Conservation (phyloP, 345 rosid genomes). For the Boechera divaricarpa region DNA sequence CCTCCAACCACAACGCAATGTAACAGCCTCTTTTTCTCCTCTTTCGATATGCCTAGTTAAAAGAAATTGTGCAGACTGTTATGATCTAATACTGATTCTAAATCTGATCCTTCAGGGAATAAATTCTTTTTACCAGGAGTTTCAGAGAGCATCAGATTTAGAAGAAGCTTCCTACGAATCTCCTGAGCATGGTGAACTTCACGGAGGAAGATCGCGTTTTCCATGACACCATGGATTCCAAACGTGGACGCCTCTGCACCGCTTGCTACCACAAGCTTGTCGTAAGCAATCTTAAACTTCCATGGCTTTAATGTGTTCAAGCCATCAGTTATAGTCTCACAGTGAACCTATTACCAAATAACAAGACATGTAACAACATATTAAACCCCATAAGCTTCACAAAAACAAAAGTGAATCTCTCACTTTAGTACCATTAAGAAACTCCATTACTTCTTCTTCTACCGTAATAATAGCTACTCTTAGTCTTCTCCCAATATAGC, state of each 20-base stretch:
- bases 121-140: slow-evolving; percentile 59
- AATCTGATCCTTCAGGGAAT: not conserved
- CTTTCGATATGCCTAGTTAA: slow-evolving; percentile 65
- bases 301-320: slow-evolving; percentile 57
- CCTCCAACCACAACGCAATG: slow-evolving; percentile 99
- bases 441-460: slow-evolving; percentile 10
- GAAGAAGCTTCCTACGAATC: slow-evolving; percentile 83
- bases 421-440: not conserved
- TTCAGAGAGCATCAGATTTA: slow-evolving; percentile 96
- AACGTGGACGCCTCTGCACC: slow-evolving; percentile 91
- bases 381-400: slow-evolving; percentile 7
- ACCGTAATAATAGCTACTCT: not conserved
- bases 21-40: slow-evolving; percentile 79
- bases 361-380: slow-evolving; percentile 1
- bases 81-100: not conserved
- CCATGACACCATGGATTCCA: slow-evolving; percentile 78
- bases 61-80: not conserved
- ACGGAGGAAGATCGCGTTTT: slow-evolving; percentile 80
- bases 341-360: slow-evolving; percentile 64
- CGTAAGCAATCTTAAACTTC: slow-evolving; percentile 82
- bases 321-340: slow-evolving; percentile 83
- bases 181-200: slow-evolving; percentile 97
- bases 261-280: slow-evolving; percentile 80
- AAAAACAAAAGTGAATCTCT: slow-evolving; percentile 2
- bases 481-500: not conserved